Conservation (phyloP, 2,329 filamentous ascomycete species). For the Fusarium phyllophilum region DNA sequence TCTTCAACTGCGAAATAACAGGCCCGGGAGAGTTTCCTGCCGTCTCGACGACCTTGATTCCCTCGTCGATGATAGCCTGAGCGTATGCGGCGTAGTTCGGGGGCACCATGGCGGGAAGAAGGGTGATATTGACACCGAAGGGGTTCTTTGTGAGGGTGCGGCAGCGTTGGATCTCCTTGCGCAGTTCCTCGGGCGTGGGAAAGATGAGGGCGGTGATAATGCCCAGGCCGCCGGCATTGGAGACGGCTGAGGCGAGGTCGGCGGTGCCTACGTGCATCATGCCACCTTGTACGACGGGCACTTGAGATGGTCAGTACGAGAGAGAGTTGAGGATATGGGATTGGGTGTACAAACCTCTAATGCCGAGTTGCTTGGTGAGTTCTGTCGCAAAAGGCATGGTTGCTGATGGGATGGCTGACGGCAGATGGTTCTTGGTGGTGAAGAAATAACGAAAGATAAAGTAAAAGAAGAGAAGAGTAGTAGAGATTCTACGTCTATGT, state of each 20-base stretch:
- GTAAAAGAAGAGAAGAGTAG: background rate
- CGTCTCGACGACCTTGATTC: conserved; percentile 90
- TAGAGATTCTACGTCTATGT: background rate
- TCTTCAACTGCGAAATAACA: conserved; percentile 89
- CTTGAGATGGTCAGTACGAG: conserved; percentile 52
- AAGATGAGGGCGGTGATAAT: conserved; percentile 91
- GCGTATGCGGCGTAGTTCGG: conserved; percentile 95
- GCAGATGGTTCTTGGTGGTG: background rate
- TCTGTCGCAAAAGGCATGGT: conserved; percentile 68
- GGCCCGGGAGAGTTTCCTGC: conserved; percentile 89
- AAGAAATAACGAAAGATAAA: background rate
- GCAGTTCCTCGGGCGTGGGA: conserved; percentile 89
- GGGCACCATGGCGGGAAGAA: conserved; percentile 87
- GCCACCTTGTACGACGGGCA: conserved; percentile 85
- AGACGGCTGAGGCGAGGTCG: conserved; percentile 79
- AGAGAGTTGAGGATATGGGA: background rate
- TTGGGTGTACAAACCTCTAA: conserved; percentile 52
- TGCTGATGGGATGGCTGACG: background rate
- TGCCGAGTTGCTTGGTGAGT: conserved; percentile 67
- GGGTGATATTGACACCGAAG: conserved; percentile 95
- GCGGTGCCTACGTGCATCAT: conserved; percentile 90
- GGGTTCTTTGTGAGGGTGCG: conserved; percentile 80
- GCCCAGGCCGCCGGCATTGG: conserved; percentile 84
- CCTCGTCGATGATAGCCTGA: conserved; percentile 92
- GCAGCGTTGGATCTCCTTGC: conserved; percentile 91